These are phyloP conservation scores for Grifola frondosa DNA, from an alignment of 1,284 basidiomycete genomes.

Conservation along the genomic window DNA sequence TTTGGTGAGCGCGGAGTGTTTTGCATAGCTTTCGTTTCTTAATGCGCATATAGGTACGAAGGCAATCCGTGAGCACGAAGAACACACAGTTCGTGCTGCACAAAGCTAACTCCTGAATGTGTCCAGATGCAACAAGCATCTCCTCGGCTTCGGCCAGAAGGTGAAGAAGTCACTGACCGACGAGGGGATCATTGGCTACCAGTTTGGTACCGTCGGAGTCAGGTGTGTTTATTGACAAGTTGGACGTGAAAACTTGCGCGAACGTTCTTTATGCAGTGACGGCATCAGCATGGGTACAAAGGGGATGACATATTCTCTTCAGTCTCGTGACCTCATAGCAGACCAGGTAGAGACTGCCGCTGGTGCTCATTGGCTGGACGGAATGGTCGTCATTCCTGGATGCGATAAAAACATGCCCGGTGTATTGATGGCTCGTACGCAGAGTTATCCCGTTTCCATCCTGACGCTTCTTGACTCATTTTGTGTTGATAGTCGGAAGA, in stretches of 20 bases:
- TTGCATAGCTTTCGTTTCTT: background rate
- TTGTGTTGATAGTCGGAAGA: conserved; percentile 65
- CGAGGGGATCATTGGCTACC: conserved; percentile 87
- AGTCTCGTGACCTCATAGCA: conserved; percentile 95
- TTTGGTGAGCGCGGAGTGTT: conserved; percentile 69
- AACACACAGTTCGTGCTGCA: no score
- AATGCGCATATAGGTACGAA: conserved; percentile 33
- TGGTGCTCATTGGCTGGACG: conserved; percentile 98
- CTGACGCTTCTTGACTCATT: conserved; percentile 13
- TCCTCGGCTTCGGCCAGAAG: conserved; percentile 84
- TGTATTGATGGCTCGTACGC: conserved; percentile 88
- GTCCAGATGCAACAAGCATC: conserved; percentile 86
- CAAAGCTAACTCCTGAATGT: conserved; percentile 12
- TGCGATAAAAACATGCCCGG: conserved; percentile 99
- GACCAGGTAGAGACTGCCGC: conserved; percentile 95
- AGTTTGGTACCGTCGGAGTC: conserved; percentile 96
- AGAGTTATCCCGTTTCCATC: conserved; percentile 25
- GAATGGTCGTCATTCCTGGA: conserved; percentile 93
- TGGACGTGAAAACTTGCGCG: background rate
- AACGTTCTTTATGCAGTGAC: conserved; percentile 48
- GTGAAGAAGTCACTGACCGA: conserved; percentile 80
- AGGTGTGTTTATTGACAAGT: conserved; percentile 33
- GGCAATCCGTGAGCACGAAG: conserved; percentile 42
- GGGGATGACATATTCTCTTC: conserved; percentile 93
- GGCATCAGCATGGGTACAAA: conserved; percentile 96